These are phyloP conservation scores for Xylaria grammica DNA, from an alignment of 495 filamentous ascomycete genomes.

Conservation along the genomic window DNA sequence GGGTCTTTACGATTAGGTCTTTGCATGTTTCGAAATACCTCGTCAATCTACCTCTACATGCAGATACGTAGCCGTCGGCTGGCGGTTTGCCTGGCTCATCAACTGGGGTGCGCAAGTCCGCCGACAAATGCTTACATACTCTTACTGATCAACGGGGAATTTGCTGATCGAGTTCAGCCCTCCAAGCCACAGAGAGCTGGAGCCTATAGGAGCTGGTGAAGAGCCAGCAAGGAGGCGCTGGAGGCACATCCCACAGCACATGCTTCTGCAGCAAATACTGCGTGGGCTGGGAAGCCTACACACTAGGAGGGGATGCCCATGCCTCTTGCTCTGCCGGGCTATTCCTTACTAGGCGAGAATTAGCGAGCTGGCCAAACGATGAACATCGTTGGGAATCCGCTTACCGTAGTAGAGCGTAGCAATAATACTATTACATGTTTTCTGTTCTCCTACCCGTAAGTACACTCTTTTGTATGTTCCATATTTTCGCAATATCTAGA, in stretches of 20 bases:
- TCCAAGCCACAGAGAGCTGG: conserved; percentile 20
- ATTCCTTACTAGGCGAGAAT: conserved; percentile 25
- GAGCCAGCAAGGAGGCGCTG: conserved; percentile 16
- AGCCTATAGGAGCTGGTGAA: conserved; percentile 1
- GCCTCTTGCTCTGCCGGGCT: background rate
- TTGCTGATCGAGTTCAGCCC: conserved; percentile 20
- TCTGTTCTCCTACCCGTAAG: background rate
- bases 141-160: background rate
- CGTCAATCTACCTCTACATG: background rate
- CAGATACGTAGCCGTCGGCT: background rate
- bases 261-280: conserved; percentile 19
- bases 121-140: background rate
- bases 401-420: too few species aligned
- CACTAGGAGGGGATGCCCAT: background rate
- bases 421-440: too few species aligned
- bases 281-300: background rate
- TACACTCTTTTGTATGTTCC: background rate
- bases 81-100: background rate
- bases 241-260: background rate
- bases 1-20: background rate
- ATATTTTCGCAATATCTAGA: conserved; percentile 1
- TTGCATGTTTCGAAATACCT: conserved; percentile 5
- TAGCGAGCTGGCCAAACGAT: conserved; percentile 19
- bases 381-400: background rate
- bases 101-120: background rate